Evolutionary conservation across 805 yeast species (phyloP).

Genomic region (Candida silvicultrix): DNA sequence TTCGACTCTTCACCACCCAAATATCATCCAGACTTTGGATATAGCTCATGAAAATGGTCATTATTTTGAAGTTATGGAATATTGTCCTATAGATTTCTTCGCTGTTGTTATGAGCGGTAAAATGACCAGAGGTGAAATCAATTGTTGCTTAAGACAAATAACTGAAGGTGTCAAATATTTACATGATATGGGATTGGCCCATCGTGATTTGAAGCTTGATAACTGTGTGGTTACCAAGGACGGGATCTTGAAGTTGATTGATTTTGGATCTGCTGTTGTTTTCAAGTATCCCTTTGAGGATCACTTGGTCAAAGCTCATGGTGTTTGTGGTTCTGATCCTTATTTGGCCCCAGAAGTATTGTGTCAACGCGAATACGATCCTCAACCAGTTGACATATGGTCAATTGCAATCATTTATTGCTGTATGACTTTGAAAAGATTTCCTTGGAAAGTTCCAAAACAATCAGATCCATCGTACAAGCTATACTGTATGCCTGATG

Average conservation of each 20-base stretch:
- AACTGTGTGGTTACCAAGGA: slow-evolving; percentile 72
- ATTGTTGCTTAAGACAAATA: slow-evolving; percentile 74
- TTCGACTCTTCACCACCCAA: slow-evolving; percentile 74
- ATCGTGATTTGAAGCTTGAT: slow-evolving; percentile 76
- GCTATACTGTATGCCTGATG: slow-evolving; percentile 61
- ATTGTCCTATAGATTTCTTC: slow-evolving; percentile 78
- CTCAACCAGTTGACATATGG: slow-evolving; percentile 79
- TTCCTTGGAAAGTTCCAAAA: slow-evolving; percentile 85
- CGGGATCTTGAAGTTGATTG: slow-evolving; percentile 74
- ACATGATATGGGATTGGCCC: slow-evolving; percentile 76
- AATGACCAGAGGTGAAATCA: slow-evolving; percentile 76
- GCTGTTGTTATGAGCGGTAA: slow-evolving; percentile 84
- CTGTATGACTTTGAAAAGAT: slow-evolving; percentile 79
- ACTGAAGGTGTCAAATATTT: slow-evolving; percentile 66
- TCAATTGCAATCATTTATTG: slow-evolving; percentile 79
- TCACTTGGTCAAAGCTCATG: slow-evolving; percentile 54
- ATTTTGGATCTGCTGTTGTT: slow-evolving; percentile 80
- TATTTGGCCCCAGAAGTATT: slow-evolving; percentile 82
- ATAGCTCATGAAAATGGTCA: slow-evolving; percentile 52
- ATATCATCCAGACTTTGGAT: slow-evolving; percentile 73
- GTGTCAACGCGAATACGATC: slow-evolving; percentile 52
- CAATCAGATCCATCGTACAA: slow-evolving; percentile 63
- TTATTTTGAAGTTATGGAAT: slow-evolving; percentile 80
- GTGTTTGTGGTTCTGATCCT: slow-evolving; percentile 83
- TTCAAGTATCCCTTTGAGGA: slow-evolving; percentile 71